Evolutionary conservation across 2,329 filamentous ascomycete species (phyloP).

Genomic region (Pseudogymnoascus sp.): DNA sequence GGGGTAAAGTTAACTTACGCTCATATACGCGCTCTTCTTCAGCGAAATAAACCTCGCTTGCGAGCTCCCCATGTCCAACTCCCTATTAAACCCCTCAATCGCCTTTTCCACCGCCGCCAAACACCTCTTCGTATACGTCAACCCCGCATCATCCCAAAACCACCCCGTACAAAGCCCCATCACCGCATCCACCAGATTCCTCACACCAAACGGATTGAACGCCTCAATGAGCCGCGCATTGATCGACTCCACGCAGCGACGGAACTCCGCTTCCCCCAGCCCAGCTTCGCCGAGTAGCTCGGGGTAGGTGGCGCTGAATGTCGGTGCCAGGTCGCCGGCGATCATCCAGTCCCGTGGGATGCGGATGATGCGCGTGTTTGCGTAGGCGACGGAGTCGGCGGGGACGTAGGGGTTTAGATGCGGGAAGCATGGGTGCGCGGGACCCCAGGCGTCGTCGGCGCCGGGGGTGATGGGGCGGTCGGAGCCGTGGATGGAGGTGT

Average conservation of each 20-base stretch:
- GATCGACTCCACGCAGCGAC: slow-evolving; percentile 71
- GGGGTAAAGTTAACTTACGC: slow-evolving; percentile 42
- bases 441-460: slow-evolving; percentile 78
- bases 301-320: slow-evolving; percentile 91
- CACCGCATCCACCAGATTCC: slow-evolving; percentile 74
- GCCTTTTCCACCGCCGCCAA: slow-evolving; percentile 68
- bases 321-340: slow-evolving; percentile 81
- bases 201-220: slow-evolving; percentile 70
- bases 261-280: slow-evolving; percentile 79
- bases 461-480: slow-evolving; percentile 46
- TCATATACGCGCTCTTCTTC: slow-evolving; percentile 82
- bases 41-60: slow-evolving; percentile 66
- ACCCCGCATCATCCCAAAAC: slow-evolving; percentile 87
- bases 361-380: slow-evolving; percentile 80
- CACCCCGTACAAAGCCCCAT: slow-evolving; percentile 82
- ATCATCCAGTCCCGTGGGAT: slow-evolving; percentile 88
- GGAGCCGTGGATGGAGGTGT: slow-evolving; percentile 29
- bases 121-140: slow-evolving; percentile 67
- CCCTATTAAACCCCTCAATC: slow-evolving; percentile 80
- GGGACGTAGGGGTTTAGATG: slow-evolving; percentile 91
- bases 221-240: slow-evolving; percentile 71
- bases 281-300: slow-evolving; percentile 86
- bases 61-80: slow-evolving; percentile 54
- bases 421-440: slow-evolving; percentile 87
- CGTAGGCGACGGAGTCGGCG: slow-evolving; percentile 64